Percentiles rank a stretch among this genome's conserved stretches.
These are phyloP conservation scores for Russula ochroleuca DNA, from an alignment of 768 basidiomycete genomes.

Conservation along the genomic window DNA sequence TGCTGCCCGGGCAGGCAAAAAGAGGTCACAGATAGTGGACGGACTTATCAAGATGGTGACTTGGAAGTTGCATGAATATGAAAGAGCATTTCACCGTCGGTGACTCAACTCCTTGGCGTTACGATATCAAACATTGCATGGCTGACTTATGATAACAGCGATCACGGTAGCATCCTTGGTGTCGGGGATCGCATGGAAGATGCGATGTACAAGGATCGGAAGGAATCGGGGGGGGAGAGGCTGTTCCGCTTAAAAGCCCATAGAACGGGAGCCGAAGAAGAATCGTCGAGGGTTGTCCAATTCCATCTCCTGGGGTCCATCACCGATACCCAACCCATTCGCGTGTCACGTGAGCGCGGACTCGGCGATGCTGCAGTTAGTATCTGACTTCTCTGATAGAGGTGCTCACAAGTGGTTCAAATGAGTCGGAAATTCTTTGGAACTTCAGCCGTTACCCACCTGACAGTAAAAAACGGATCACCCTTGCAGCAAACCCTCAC, in stretches of 20 bases:
- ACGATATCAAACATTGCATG: too few species aligned
- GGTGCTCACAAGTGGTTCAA: background rate
- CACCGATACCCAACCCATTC: background rate
- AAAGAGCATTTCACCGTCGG: background rate
- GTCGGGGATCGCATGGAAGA: background rate
- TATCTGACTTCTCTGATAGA: background rate
- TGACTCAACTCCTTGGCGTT: background rate
- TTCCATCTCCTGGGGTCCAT: background rate
- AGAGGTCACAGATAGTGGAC: too few species aligned
- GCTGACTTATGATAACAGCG: background rate
- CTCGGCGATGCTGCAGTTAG: background rate
- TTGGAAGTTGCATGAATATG: background rate
- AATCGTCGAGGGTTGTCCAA: background rate
- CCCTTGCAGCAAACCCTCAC: slow-evolving; percentile 6
- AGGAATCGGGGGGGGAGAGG: background rate
- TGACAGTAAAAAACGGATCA: background rate
- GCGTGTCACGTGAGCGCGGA: background rate
- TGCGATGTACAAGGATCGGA: background rate
- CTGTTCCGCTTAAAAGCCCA: background rate
- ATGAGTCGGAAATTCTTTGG: slow-evolving; percentile 8
- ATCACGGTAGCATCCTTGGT: background rate
- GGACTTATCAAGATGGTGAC: background rate
- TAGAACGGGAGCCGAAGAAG: background rate
- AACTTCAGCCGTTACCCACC: slow-evolving; percentile 12
- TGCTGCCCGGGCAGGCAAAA: background rate